Base-by-base conservation (phyloP, 2,329 filamentous ascomycete species). In the Domatiomyces catenatus region DNA sequence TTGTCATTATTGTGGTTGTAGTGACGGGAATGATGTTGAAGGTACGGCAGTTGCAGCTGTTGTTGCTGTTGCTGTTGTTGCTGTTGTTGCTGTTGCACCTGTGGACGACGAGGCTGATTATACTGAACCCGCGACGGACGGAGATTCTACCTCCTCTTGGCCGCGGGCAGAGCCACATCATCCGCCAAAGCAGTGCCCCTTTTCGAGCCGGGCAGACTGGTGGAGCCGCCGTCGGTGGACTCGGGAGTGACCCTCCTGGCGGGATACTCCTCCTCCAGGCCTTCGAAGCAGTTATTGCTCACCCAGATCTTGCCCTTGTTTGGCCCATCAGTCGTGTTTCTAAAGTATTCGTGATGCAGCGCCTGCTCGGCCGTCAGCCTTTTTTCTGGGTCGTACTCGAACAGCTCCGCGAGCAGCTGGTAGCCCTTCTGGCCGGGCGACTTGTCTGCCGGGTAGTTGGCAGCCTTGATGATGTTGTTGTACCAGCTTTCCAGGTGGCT, bases 201-300 rank as follows among this genome's bases (percentile, higher is more conserved):
- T 15, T 39, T 39, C 0, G 89, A 94, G 0, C 90, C 92, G 0
- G 90, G 87, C 36, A 95, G 67, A 65, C 87, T 94, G 44, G 83
- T 82, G 0, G 86, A 89, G n/a, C 86, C 75, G 51, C 96, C 95
- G 66, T 96, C 92, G 60, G 94, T 94, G 64, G 95, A 88, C 62
- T 98, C 92, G 60, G 93, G 83, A 60, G 84, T 94, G 42, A 98
- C 89, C 47, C 90, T 79, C 6, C 92, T 77, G 62, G 88, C 81
- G 0, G 92, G 92, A 65, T 98, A 98, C 61, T 92, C 86, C 55
- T 80, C 80, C 67, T 87, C 86, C 48, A 88, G 75, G 0, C 89
- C 88, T 61, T 94, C 87, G 59, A 98, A 98, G 63, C 88, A 95
- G 63, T 94, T 92, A 42, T 80, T 75, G 42, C 77, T 83, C 17